These are phyloP conservation scores for Teratosphaeria epicoccoides DNA, from an alignment of 2,329 filamentous ascomycete species.

Conservation along the genomic window DNA sequence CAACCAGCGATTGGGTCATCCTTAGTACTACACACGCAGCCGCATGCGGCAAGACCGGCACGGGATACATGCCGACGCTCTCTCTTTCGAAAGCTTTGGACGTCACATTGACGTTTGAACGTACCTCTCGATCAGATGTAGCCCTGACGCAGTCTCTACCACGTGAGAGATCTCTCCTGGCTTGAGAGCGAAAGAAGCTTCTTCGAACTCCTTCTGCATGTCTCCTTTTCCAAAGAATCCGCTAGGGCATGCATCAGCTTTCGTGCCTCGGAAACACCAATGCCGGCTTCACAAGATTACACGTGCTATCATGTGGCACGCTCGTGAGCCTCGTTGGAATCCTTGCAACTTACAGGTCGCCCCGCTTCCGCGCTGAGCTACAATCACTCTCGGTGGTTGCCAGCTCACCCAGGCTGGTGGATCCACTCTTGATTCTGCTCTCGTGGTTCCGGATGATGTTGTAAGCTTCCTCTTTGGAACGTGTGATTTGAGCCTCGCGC, in stretches of 20 bases:
- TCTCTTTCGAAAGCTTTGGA: not conserved
- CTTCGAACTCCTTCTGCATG: conserved; percentile 99
- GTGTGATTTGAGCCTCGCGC: conserved; percentile 81
- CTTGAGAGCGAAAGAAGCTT: conserved; percentile 82
- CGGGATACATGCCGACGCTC: not conserved
- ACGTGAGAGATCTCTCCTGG: conserved; percentile 77
- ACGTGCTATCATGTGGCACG: not conserved
- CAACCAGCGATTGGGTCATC: not conserved
- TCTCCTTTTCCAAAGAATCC: conserved; percentile 90
- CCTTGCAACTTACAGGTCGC: conserved; percentile 57
- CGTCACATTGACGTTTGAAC: conserved; percentile 13
- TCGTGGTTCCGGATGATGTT: conserved; percentile 67
- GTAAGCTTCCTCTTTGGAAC: conserved; percentile 76
- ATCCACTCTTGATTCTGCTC: conserved; percentile 60
- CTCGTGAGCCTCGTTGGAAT: not conserved
- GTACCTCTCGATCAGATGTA: conserved; percentile 93
- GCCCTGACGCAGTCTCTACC: conserved; percentile 83
- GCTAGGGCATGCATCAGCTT: conserved; percentile 29
- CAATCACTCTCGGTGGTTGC: conserved; percentile 88
- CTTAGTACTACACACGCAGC: not conserved
- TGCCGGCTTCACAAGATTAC: not conserved
- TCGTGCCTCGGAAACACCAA: not conserved
- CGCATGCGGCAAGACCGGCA: not conserved
- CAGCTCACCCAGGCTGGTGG: conserved; percentile 64
- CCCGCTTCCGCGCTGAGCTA: conserved; percentile 85